Evolutionary conservation across 257 asterid genomes (phyloP).

Genomic region (Plectranthus barbatus): DNA sequence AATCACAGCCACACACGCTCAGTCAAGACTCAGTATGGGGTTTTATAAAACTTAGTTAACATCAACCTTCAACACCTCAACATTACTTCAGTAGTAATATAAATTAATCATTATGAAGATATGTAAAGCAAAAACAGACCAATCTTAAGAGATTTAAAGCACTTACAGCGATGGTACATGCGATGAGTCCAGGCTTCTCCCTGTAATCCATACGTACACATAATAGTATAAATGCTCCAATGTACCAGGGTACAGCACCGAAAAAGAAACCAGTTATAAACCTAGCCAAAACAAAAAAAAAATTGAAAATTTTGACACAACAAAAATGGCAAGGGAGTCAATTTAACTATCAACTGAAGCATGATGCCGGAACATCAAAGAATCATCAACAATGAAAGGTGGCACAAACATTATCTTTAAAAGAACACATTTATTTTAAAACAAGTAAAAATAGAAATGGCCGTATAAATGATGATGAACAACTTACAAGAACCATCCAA

Average conservation of each 20-base stretch:
- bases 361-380: conserved; percentile 1
- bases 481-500: conserved; percentile 91
- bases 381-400: background rate
- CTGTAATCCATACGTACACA: conserved; percentile 79
- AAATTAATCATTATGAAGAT: background rate
- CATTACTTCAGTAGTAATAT: background rate
- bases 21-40: background rate
- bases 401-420: background rate
- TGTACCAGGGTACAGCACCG: conserved; percentile 88
- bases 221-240: conserved; percentile 69
- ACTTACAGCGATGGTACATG: conserved; percentile 84
- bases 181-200: conserved; percentile 88
- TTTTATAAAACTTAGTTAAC: too few species aligned
- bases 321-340: background rate
- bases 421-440: background rate
- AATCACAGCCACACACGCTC: background rate
- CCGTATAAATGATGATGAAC: background rate
- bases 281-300: conserved; percentile 31
- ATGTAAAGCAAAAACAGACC: background rate
- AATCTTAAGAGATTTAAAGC: background rate
- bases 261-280: conserved; percentile 74
- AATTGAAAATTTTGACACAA: background rate
- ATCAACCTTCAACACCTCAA: background rate
- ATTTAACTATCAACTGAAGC: conserved; percentile 10
- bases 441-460: background rate